Percentiles rank a stretch among this genome's conserved stretches.
These are phyloP conservation scores for Rugosomyces carneus DNA, from an alignment of 1,284 basidiomycete species.

Conservation along the genomic window DNA sequence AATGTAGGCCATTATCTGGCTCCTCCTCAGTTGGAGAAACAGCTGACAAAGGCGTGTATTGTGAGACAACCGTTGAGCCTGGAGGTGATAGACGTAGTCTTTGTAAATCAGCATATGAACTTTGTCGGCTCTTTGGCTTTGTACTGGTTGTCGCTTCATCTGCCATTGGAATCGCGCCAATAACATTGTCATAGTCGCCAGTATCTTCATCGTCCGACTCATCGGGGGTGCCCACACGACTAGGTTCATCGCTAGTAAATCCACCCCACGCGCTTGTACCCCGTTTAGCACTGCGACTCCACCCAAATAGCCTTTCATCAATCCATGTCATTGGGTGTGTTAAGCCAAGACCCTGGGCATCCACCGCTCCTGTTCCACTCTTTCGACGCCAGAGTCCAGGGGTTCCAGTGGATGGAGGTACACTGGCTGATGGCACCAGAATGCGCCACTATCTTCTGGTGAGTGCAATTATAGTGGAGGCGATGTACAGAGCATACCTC, in stretches of 20 bases:
- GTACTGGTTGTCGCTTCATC: constrained; percentile 33
- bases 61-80: neutral
- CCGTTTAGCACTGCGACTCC: constrained; percentile 67
- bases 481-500: constrained; percentile 41
- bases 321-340: constrained; percentile 91
- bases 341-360: constrained; percentile 72
- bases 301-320: constrained; percentile 90
- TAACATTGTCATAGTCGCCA: constrained; percentile 76
- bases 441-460: constrained; percentile 60
- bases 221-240: constrained; percentile 61
- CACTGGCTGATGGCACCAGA: constrained; percentile 75
- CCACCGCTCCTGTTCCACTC: constrained; percentile 68
- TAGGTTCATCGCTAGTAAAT: constrained; percentile 49
- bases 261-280: constrained; percentile 79
- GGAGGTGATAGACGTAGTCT: constrained; percentile 44
- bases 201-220: constrained; percentile 71
- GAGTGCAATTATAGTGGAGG: neutral
- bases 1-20: constrained; percentile 32
- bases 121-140: constrained; percentile 60
- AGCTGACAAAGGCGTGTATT: neutral
- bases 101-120: constrained; percentile 76
- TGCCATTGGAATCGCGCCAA: constrained; percentile 51
- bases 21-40: constrained; percentile 19
- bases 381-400: constrained; percentile 70
- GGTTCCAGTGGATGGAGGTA: constrained; percentile 67